Conservation (phyloP, 176 grass and related monocot species). For the Dendrocalamus sinicus region DNA sequence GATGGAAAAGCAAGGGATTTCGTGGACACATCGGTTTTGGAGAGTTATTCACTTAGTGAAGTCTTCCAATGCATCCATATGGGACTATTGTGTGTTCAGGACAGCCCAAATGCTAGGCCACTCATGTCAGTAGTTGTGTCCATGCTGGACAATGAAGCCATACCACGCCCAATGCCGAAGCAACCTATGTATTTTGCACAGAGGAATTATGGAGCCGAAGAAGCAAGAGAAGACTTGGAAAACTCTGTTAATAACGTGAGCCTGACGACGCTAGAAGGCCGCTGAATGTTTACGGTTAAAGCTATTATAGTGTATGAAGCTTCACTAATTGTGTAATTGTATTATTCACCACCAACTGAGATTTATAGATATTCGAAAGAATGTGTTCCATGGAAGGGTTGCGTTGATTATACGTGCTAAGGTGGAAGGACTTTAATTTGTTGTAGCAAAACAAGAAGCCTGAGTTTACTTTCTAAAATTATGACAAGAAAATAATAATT, state of each 20-base stretch:
- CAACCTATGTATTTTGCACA: constrained; percentile 17
- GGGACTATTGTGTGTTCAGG: neutral
- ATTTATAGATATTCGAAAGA: no score
- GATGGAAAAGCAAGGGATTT: constrained; percentile 11
- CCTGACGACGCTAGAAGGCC: neutral
- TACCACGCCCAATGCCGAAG: neutral
- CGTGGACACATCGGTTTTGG: neutral
- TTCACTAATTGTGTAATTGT: no score
- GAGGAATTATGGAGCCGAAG: neutral
- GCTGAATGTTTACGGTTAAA: neutral
- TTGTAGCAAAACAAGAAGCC: neutral
- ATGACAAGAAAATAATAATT: neutral
- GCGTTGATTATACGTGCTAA: no score
- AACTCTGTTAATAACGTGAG: neutral
- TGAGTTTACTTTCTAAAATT: neutral
- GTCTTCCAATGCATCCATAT: constrained; percentile 1
- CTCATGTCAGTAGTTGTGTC: constrained; percentile 4
- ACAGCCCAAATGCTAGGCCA: neutral
- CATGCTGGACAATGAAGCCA: constrained; percentile 27
- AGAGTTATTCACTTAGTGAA: neutral
- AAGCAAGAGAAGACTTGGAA: neutral
- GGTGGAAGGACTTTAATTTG: neutral
- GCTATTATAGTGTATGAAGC: no score
- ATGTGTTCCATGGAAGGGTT: no score
- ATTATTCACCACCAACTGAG: neutral